phyloP scores from a whole-genome alignment of 1,284 basidiomycete genomes.

The Limonomyces culmigenus region DNA sequence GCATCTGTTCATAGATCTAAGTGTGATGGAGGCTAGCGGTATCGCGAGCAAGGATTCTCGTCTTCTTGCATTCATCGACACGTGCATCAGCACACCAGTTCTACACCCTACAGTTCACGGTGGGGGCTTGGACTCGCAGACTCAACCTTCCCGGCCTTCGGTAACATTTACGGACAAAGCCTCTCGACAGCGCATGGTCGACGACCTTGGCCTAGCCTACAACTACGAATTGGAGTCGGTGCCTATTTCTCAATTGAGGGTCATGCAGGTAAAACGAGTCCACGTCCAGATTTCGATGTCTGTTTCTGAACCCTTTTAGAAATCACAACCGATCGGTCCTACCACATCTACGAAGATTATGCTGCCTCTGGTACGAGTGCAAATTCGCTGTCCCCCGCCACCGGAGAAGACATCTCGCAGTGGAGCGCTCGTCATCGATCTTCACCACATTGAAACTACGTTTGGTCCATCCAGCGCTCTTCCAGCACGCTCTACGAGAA shows the following conservation, averaged over 20 bases:
- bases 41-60: no score
- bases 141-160: no score
- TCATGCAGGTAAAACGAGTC: background rate
- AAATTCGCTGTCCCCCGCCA: constrained; percentile 40
- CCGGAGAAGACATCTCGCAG: constrained; percentile 26
- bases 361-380: constrained; percentile 38
- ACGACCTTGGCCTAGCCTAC: background rate
- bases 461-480: background rate
- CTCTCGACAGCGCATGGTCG: no score
- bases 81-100: no score
- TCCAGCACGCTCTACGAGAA: no score
- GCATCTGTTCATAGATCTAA: background rate
- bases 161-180: no score
- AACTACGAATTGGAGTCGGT: no score
- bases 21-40: no score
- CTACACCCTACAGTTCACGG: no score
- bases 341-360: constrained; percentile 1
- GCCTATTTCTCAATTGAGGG: no score
- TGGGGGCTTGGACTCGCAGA: no score
- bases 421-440: constrained; percentile 49
- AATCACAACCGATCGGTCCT: background rate
- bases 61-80: no score
- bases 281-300: background rate
- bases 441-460: constrained; percentile 36
- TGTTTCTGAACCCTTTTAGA: background rate